These are phyloP conservation scores for Magnusiomyces sp. DNA, from an alignment of 1,139 yeast species.

Conservation along the genomic window DNA sequence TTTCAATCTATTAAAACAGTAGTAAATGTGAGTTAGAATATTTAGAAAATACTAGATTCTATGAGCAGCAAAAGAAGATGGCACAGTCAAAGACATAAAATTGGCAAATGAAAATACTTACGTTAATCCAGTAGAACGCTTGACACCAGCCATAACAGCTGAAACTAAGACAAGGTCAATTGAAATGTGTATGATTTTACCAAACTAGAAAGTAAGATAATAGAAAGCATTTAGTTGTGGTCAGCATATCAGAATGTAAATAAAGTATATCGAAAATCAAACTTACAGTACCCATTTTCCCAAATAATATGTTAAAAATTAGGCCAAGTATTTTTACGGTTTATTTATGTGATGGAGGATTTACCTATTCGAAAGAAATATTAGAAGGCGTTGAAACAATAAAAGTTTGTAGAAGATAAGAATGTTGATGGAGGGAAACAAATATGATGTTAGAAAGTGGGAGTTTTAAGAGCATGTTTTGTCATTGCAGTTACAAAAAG, in stretches of 20 bases:
- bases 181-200: conserved; percentile 47
- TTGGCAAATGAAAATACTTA: conserved; percentile 30
- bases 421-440: background rate
- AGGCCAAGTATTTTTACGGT: background rate
- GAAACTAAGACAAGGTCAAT: conserved; percentile 71
- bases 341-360: background rate
- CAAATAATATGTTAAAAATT: background rate
- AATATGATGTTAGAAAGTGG: background rate
- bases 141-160: conserved; percentile 81
- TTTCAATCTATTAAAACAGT: conserved; percentile 22
- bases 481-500: no score
- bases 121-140: conserved; percentile 78
- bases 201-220: conserved; percentile 20
- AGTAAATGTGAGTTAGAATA: conserved; percentile 25
- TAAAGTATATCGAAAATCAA: background rate
- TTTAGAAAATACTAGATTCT: background rate
- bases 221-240: background rate
- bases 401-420: background rate
- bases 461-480: background rate
- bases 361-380: background rate
- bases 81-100: background rate
- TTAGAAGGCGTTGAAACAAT: background rate
- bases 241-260: background rate
- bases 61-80: background rate
- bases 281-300: conserved; percentile 5